phyloP scores from a whole-genome alignment of 2,329 filamentous ascomycete species.

The Dactylellina leptospora region DNA sequence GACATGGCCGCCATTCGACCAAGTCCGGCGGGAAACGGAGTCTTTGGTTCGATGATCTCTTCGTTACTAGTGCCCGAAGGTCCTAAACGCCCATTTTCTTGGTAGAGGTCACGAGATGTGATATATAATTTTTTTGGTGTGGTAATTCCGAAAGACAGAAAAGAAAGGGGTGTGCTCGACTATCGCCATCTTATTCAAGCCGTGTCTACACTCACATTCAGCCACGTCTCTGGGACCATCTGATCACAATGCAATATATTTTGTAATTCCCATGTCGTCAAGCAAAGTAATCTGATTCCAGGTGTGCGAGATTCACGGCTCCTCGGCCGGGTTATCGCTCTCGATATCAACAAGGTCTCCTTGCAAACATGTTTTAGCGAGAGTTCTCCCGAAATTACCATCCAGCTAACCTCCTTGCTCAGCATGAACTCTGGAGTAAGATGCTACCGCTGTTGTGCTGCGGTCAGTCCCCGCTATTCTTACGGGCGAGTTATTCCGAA shows the following conservation, averaged over 20 bases:
- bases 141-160: slow-evolving; percentile 11
- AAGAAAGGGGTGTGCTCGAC: background rate
- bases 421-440: too few relatives aligned
- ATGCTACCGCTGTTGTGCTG: too few relatives aligned
- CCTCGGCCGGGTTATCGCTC: slow-evolving; percentile 19
- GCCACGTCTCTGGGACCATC: slow-evolving; percentile 10
- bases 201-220: slow-evolving; percentile 28
- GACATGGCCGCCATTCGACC: slow-evolving; percentile 14
- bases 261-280: background rate
- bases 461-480: too few relatives aligned
- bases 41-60: slow-evolving; percentile 7
- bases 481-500: slow-evolving; percentile 5
- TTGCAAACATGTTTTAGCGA: slow-evolving; percentile 27
- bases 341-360: background rate
- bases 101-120: slow-evolving; percentile 7
- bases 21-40: slow-evolving; percentile 28
- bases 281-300: background rate
- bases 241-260: background rate
- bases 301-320: slow-evolving; percentile 4
- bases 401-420: too few relatives aligned
- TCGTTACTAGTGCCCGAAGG: background rate
- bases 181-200: slow-evolving; percentile 19
- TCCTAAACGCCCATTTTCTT: too few relatives aligned
- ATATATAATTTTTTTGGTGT: too few relatives aligned
- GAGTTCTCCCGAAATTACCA: slow-evolving; percentile 49